Evolutionary conservation across 805 yeast genomes (phyloP), one percentile per base, ranked within the genome.

Genomic region (Soucietia sequanensis): DNA sequence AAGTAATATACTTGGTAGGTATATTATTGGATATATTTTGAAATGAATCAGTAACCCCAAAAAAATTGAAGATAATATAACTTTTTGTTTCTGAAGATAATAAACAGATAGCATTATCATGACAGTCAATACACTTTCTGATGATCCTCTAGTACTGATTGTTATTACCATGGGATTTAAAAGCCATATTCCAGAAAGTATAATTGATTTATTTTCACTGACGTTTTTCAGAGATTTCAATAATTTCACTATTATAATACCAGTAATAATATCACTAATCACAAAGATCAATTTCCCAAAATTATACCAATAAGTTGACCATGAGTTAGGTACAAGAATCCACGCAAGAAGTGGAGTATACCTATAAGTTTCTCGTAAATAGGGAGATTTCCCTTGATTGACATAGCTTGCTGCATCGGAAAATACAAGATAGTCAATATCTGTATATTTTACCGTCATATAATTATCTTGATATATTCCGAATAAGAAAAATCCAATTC

Each of bases 131-230:
- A 93, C 70, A 42, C 96, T 89, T 52, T 93, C 99, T 0, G 96
- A 84, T 18, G 93, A 85, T 1, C 99, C 99, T 30, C 99, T 70
- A 0, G 97, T 88, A 44, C 91, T 81, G 31, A 93, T 93, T 1
- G 95, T 88, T 21, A 83, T 78, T 0, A 90, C 98, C 93, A 93
- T 85, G 11, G 99, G 98, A 55, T 93, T 93, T 46, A 88, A 68
- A 13, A 93, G 68, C 98, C 98, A 93, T 4, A 91, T 62, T 2
- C 82, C 58, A 9, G 80, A 58, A 27, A 80, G 65, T 5, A 66
- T 44, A 9, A 72, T 38, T n/a, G 68, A 65, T 30, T 62, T 65
- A 4, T 21, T 43, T 6, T 28, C 31, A 4, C 37, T 30, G 12
- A 30, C 26, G 22, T 35, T 37, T 25, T 31, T 62, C 45, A 35